A percentile compares a stretch with the other conserved stretches of the same genome.
Conservation (phyloP, 768 basidiomycete genomes). For the Asterophora parasitica region DNA sequence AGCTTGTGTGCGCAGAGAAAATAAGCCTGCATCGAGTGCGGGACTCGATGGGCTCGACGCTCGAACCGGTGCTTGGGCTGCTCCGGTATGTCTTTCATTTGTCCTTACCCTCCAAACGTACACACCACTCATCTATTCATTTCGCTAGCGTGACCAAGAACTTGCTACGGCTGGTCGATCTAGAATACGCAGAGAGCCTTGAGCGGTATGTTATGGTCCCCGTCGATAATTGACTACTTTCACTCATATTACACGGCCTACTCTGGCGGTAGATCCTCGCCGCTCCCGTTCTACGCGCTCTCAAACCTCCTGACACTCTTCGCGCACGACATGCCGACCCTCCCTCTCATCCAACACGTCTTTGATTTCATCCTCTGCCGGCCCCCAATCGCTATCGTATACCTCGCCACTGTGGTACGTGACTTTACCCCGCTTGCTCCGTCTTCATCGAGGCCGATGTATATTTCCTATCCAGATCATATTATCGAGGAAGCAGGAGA, state of each 20-base stretch:
- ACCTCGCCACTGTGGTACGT: conserved; percentile 79
- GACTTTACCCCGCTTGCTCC: not conserved
- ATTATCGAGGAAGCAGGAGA: conserved; percentile 65
- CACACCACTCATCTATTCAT: not conserved
- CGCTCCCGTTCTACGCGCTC: conserved; percentile 84
- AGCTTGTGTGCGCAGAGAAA: conserved; percentile 59
- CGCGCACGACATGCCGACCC: conserved; percentile 86
- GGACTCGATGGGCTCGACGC: conserved; percentile 82
- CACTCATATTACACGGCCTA: conserved; percentile 1
- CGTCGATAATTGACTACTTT: not conserved
- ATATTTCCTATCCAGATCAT: conserved; percentile 48
- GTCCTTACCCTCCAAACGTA: no score
- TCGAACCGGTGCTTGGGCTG: conserved; percentile 83
- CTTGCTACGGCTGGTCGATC: conserved; percentile 67
- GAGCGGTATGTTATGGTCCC: conserved; percentile 46
- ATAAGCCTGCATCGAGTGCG: conserved; percentile 73
- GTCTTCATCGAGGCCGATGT: not conserved
- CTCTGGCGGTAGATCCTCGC: conserved; percentile 69
- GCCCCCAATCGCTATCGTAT: conserved; percentile 77
- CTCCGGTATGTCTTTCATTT: conserved; percentile 45
- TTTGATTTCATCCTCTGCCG: conserved; percentile 87
- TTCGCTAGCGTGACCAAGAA: conserved; percentile 63
- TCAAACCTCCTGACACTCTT: conserved; percentile 89
- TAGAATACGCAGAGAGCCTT: conserved; percentile 60
- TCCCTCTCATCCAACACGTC: conserved; percentile 85